A percentile compares a stretch with the other conserved stretches of the same genome.
Evolutionary conservation across 495 filamentous ascomycete genomes (phyloP).

Genomic region (Penicillium cosmopolitanum): DNA sequence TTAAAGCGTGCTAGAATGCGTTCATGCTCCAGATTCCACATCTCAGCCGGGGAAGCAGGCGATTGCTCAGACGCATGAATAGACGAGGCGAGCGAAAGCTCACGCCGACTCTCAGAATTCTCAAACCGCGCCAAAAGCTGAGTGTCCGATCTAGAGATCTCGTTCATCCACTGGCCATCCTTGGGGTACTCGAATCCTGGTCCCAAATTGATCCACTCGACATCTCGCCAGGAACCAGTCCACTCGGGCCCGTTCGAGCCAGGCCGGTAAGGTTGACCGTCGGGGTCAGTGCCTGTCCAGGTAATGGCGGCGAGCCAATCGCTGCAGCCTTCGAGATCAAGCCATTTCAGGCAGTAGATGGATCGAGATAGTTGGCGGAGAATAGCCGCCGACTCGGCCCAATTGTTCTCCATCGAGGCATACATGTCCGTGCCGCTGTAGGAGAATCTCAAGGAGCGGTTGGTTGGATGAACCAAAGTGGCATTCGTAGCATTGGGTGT

Average conservation of each 20-base stretch:
- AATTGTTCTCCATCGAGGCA: conserved; percentile 67
- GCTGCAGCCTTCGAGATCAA: conserved; percentile 79
- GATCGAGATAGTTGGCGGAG: conserved; percentile 67
- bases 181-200: conserved; percentile 43
- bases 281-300: conserved; percentile 40
- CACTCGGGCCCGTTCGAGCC: conserved; percentile 49
- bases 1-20: conserved; percentile 29
- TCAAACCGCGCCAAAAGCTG: background rate
- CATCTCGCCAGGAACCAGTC: conserved; percentile 53
- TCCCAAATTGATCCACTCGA: conserved; percentile 52
- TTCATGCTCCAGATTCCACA: conserved; percentile 41
- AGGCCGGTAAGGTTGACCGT: conserved; percentile 28
- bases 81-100: background rate
- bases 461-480: conserved; percentile 29
- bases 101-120: background rate
- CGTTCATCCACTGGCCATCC: background rate
- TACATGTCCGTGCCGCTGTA: conserved; percentile 67
- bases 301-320: conserved; percentile 70
- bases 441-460: conserved; percentile 33
- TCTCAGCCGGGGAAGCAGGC: background rate
- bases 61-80: conserved; percentile 8
- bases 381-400: conserved; percentile 68
- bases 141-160: background rate
- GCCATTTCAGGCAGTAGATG: conserved; percentile 73
- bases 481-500: conserved; percentile 25